Conservation (phyloP, 2,329 filamentous ascomycete genomes). For the Macroventuria anomochaeta region DNA sequence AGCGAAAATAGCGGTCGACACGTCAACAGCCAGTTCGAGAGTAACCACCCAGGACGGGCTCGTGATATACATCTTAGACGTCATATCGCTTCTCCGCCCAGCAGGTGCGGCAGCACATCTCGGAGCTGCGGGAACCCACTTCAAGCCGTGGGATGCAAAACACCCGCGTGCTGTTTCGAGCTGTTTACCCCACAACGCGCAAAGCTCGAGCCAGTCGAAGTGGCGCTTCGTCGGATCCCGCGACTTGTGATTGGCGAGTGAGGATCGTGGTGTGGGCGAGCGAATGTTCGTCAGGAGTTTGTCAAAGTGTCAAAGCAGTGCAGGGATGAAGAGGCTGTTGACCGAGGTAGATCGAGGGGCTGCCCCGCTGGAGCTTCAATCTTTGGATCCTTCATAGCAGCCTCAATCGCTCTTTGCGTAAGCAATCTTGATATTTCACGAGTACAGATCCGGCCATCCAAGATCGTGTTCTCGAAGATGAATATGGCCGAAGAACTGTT, state of each 20-base stretch:
- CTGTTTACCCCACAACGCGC: conserved; percentile 36
- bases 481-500: background rate
- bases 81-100: conserved; percentile 6
- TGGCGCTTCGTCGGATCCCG: conserved; percentile 13
- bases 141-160: background rate
- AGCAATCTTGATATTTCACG: no score
- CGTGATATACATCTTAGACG: conserved; percentile 6
- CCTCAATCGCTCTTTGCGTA: no score
- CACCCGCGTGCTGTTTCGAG: background rate
- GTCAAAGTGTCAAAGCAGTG: conserved; percentile 17
- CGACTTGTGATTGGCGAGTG: conserved; percentile 22
- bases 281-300: conserved; percentile 24
- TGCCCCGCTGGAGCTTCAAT: background rate
- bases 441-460: background rate
- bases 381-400: background rate
- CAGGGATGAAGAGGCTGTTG: background rate
- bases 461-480: background rate
- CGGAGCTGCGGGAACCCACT: conserved; percentile 20
- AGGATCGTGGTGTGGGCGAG: background rate
- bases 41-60: background rate
- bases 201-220: conserved; percentile 18
- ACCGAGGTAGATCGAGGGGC: background rate
- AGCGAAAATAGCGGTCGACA: background rate
- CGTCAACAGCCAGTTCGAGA: background rate
- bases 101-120: conserved; percentile 26